phyloP scores from a whole-genome alignment of 768 basidiomycete species.

The Suillus lakei region DNA sequence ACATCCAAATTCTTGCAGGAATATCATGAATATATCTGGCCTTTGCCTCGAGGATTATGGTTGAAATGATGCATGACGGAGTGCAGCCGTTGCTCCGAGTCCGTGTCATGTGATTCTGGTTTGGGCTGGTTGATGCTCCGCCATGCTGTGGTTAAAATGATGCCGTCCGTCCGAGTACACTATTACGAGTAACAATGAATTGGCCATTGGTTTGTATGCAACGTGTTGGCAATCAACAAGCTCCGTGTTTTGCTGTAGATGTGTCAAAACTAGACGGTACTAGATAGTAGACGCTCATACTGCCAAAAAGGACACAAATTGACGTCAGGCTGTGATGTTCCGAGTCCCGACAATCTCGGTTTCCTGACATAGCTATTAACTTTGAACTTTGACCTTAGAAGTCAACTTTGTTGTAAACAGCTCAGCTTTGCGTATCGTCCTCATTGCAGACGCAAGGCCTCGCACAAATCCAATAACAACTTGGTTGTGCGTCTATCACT shows the following conservation, averaged over 20 bases:
- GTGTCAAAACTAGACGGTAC: not conserved
- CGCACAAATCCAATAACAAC: not conserved
- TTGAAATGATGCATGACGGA: not conserved
- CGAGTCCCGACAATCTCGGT: conserved; percentile 1
- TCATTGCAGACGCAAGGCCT: conserved; percentile 14
- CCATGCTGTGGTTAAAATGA: not conserved
- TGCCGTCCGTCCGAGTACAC: not conserved
- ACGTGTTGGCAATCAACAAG: not conserved
- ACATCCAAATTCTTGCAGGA: not conserved
- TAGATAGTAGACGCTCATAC: not conserved
- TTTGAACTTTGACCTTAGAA: not conserved
- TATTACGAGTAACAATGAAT: not conserved
- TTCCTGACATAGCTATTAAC: too few relatives aligned
- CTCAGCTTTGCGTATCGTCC: conserved; percentile 10
- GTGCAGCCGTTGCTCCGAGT: not conserved
- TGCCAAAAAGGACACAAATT: conserved; percentile 4
- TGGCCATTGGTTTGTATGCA: not conserved
- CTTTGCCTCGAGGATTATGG: conserved; percentile 2
- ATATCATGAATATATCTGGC: not conserved
- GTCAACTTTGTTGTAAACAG: conserved; percentile 5
- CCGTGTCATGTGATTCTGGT: not conserved
- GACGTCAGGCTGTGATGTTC: conserved; percentile 6
- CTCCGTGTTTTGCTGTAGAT: conserved; percentile 1
- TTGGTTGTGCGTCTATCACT: not conserved
- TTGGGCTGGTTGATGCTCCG: conserved; percentile 1